A percentile compares a stretch with the other conserved stretches of the same genome.
Evolutionary conservation across 139 green algal species (phyloP).

Genomic region (Klebsormidium nitens): DNA sequence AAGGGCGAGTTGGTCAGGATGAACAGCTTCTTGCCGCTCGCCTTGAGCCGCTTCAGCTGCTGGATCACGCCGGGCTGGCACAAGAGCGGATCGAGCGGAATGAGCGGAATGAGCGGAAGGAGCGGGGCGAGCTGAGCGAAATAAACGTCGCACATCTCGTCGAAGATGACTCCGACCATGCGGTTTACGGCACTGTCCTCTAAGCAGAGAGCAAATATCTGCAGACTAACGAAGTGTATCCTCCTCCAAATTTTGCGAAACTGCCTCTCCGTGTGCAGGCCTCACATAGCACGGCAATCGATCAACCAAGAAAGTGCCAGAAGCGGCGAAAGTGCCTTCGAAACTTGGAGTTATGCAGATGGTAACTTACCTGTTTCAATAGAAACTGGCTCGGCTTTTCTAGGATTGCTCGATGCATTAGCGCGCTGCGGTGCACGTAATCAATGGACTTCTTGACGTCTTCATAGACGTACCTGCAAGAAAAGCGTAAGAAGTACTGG

Average conservation of each 20-base stretch:
- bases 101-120: too few species aligned
- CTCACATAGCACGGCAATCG: too few species aligned
- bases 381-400: conserved; percentile 7
- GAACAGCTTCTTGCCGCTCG: conserved; percentile 14
- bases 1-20: conserved; percentile 31
- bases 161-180: neutral
- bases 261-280: neutral
- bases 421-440: conserved; percentile 8
- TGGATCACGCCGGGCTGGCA: conserved; percentile 8
- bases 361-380: conserved; percentile 6
- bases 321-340: too few species aligned
- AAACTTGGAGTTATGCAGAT: neutral
- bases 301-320: too few species aligned
- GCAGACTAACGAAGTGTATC: neutral
- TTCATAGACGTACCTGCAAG: conserved; percentile 23
- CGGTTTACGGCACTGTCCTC: neutral
- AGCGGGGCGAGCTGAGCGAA: too few species aligned
- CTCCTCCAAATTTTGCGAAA: neutral
- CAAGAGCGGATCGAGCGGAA: too few species aligned
- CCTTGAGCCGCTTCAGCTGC: neutral
- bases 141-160: neutral
- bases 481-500: too few species aligned
- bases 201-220: neutral
- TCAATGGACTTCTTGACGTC: conserved; percentile 18
- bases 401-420: conserved; percentile 17